Percentiles rank a stretch among this genome's conserved stretches.
Evolutionary conservation across 306 rosid species (phyloP).

Genomic region (Cicer yamashitae): DNA sequence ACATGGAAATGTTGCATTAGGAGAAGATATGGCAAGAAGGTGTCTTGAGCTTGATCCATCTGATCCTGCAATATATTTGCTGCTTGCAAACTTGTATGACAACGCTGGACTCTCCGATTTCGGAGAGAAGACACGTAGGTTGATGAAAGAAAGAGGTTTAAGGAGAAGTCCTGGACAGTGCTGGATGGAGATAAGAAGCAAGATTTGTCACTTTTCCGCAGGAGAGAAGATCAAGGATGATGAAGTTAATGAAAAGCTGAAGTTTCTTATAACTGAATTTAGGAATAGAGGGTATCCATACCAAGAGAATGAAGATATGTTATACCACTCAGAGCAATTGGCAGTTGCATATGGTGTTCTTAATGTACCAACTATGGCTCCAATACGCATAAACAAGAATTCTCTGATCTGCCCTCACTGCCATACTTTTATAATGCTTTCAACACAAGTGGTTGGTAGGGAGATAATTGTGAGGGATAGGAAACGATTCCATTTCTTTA

Average conservation of each 20-base stretch:
- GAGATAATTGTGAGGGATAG: constrained; percentile 66
- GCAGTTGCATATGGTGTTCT: constrained; percentile 67
- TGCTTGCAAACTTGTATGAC: constrained; percentile 69
- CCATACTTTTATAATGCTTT: constrained; percentile 62
- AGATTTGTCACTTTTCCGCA: constrained; percentile 56
- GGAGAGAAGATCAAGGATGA: constrained; percentile 49
- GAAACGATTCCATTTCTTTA: constrained; percentile 62
- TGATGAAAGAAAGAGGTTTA: constrained; percentile 68
- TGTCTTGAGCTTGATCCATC: constrained; percentile 66
- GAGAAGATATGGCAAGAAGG: constrained; percentile 72
- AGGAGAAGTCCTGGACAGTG: constrained; percentile 57
- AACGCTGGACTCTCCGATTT: constrained; percentile 56
- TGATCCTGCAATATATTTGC: constrained; percentile 65
- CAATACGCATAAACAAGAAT: constrained; percentile 60
- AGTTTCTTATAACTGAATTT: constrained; percentile 50
- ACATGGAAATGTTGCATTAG: constrained; percentile 58
- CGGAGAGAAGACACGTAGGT: constrained; percentile 56
- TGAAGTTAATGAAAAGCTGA: constrained; percentile 48
- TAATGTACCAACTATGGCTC: constrained; percentile 45
- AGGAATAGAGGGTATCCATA: constrained; percentile 49
- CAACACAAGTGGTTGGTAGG: constrained; percentile 52
- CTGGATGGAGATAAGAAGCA: constrained; percentile 62
- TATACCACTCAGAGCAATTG: constrained; percentile 65
- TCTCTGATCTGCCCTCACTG: constrained; percentile 61
- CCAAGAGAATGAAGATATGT: constrained; percentile 46